Conservation (phyloP, 257 asterid species). For the Avicennia marina region DNA sequence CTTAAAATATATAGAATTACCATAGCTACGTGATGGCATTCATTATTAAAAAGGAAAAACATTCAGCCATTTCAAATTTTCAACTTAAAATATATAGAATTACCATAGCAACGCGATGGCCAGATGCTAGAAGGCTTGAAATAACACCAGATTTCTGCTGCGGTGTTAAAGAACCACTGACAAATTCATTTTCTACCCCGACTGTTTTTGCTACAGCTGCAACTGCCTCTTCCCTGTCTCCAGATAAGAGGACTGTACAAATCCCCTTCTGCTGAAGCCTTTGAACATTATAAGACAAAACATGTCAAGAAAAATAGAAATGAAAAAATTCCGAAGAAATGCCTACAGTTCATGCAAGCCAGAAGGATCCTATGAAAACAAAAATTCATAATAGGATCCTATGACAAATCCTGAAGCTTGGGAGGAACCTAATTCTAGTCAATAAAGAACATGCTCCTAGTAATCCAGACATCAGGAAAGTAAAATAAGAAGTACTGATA, state of each 20-base stretch:
- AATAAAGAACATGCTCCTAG: background rate
- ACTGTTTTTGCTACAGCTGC: constrained; percentile 81
- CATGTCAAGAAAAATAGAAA: constrained; percentile 5
- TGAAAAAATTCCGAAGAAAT: background rate
- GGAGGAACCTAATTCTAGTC: background rate
- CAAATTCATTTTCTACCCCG: constrained; percentile 66
- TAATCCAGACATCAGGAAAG: background rate
- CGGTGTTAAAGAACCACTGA: constrained; percentile 77
- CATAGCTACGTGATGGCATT: too few relatives aligned
- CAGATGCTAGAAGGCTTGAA: constrained; percentile 75
- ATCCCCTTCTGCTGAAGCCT: constrained; percentile 90
- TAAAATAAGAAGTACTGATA: background rate
- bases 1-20: too few relatives aligned
- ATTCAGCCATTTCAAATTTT: background rate
- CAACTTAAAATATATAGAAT: constrained; percentile 5
- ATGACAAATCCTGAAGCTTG: too few relatives aligned
- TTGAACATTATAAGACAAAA: constrained; percentile 20
- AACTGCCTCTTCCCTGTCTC: constrained; percentile 99
- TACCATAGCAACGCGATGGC: constrained; percentile 93
- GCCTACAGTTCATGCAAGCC: constrained; percentile 6
- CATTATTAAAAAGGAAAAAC: too few relatives aligned
- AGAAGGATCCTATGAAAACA: background rate
- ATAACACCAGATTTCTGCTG: constrained; percentile 73
- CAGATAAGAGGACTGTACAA: constrained; percentile 71
- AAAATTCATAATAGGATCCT: too few relatives aligned